Evolutionary conservation across 164 flowering plant genomes (phyloP).

Genomic region (Akebia trifoliata): DNA sequence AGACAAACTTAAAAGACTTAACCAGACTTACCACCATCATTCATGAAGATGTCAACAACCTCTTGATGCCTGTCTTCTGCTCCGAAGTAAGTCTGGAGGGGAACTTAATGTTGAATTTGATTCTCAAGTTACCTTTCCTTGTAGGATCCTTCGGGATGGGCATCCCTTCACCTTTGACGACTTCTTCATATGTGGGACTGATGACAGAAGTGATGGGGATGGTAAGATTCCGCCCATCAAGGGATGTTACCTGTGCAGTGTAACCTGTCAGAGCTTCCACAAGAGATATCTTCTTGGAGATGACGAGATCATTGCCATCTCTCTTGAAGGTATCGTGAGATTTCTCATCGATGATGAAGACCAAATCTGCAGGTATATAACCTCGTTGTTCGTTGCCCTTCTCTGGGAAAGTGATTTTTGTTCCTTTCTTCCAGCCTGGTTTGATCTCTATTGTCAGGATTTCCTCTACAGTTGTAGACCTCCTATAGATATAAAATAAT

Average conservation of each 20-base stretch:
- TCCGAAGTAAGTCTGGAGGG: constrained; percentile 73
- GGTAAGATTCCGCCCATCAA: constrained; percentile 67
- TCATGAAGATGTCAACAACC: constrained; percentile 49
- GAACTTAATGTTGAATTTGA: constrained; percentile 80
- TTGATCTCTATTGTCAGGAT: constrained; percentile 75
- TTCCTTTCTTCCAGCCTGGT: constrained; percentile 97
- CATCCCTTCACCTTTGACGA: constrained; percentile 84
- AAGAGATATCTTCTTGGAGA: constrained; percentile 68
- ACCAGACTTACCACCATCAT: constrained; percentile 8
- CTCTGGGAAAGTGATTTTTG: constrained; percentile 93
- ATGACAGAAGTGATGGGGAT: constrained; percentile 53
- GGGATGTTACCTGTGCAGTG: constrained; percentile 66
- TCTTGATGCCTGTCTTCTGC: constrained; percentile 71
- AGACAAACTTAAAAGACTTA: constrained; percentile 18
- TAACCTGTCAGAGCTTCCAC: constrained; percentile 81
- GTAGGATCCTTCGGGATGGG: constrained; percentile 84
- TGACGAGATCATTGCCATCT: constrained; percentile 78
- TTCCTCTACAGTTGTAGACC: constrained; percentile 62
- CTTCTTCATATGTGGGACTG: constrained; percentile 70
- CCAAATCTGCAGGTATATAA: constrained; percentile 70
- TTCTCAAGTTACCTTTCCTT: constrained; percentile 70
- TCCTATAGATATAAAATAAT: constrained; percentile 38
- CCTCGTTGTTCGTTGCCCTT: constrained; percentile 80
- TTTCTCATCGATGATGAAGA: constrained; percentile 88
- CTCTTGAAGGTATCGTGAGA: constrained; percentile 76